phyloP scores from a whole-genome alignment of 768 basidiomycete species.

The Lactifluus piperatus region DNA sequence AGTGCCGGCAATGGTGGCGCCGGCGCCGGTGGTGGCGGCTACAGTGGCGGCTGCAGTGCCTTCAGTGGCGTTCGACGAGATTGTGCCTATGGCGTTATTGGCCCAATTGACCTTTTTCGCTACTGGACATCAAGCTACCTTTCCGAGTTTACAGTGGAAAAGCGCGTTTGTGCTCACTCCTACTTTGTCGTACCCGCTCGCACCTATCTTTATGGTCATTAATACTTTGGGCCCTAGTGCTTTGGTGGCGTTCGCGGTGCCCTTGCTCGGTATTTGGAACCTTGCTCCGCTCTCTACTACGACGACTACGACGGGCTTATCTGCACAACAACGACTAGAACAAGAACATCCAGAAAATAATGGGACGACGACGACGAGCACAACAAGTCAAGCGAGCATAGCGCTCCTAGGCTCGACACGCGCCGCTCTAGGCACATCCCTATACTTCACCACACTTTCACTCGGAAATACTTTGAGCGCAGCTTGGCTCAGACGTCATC shows the following conservation, averaged over 20 bases:
- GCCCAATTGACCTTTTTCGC: slow-evolving; percentile 71
- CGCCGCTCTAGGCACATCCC: slow-evolving; percentile 38
- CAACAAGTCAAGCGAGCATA: slow-evolving; percentile 21
- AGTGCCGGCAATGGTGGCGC: too few relatives aligned
- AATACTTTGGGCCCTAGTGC: slow-evolving; percentile 75
- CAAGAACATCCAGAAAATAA: too few relatives aligned
- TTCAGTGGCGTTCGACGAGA: slow-evolving; percentile 45
- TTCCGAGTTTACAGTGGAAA: slow-evolving; percentile 94
- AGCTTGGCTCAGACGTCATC: slow-evolving; percentile 68
- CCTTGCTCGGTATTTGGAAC: slow-evolving; percentile 79
- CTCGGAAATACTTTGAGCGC: slow-evolving; percentile 65
- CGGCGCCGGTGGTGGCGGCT: slow-evolving; percentile 12
- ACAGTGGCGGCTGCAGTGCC: not conserved
- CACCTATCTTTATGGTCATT: slow-evolving; percentile 61
- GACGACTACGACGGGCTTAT: too few relatives aligned
- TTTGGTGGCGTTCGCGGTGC: slow-evolving; percentile 55
- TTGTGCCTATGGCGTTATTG: slow-evolving; percentile 66
- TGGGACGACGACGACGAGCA: not conserved
- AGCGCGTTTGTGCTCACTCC: slow-evolving; percentile 76
- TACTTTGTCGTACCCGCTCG: slow-evolving; percentile 60
- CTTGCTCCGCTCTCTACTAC: slow-evolving; percentile 45
- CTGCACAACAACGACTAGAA: not conserved
- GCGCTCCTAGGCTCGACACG: not conserved
- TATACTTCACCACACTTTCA: slow-evolving; percentile 58
- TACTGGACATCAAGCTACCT: slow-evolving; percentile 87